Conservation (phyloP, 2,329 filamentous ascomycete species). For the Alternaria hordeiaustralica region DNA sequence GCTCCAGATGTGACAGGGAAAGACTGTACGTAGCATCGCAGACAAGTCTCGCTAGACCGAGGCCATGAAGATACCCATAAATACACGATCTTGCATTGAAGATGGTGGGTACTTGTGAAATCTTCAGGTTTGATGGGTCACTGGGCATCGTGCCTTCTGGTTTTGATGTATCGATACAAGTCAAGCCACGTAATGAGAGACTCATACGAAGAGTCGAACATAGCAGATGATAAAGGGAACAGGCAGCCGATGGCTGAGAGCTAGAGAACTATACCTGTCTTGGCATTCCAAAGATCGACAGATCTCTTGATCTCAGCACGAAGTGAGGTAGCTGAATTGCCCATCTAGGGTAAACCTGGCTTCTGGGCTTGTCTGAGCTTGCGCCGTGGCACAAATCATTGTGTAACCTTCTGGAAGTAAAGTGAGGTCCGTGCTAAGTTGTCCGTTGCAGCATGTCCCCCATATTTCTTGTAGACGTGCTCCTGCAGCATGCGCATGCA, state of each 20-base stretch:
- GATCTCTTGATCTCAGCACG: not conserved
- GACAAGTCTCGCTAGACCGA: not conserved
- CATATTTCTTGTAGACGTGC: not conserved
- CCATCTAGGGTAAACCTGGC: not conserved
- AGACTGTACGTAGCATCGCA: not conserved
- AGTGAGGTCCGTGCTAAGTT: not conserved
- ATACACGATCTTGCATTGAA: not conserved
- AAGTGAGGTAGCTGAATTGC: not conserved
- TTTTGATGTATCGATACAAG: not conserved
- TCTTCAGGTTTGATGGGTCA: not conserved
- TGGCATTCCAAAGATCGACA: too few species aligned
- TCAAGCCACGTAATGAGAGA: not conserved
- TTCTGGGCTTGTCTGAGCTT: not conserved
- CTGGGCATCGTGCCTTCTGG: not conserved
- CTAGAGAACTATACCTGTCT: too few species aligned
- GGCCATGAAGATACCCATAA: not conserved
- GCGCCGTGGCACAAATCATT: not conserved
- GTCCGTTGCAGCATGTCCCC: not conserved
- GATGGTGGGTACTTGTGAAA: not conserved
- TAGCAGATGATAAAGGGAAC: not conserved
- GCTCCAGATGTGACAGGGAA: not conserved
- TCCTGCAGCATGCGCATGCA: not conserved
- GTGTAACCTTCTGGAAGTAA: not conserved
- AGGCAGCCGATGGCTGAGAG: too few species aligned
- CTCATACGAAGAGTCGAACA: not conserved